Evolutionary conservation across 768 basidiomycete genomes (phyloP), one percentile per base, ranked within the genome.

Genomic region (Mycena rebaudengoi): DNA sequence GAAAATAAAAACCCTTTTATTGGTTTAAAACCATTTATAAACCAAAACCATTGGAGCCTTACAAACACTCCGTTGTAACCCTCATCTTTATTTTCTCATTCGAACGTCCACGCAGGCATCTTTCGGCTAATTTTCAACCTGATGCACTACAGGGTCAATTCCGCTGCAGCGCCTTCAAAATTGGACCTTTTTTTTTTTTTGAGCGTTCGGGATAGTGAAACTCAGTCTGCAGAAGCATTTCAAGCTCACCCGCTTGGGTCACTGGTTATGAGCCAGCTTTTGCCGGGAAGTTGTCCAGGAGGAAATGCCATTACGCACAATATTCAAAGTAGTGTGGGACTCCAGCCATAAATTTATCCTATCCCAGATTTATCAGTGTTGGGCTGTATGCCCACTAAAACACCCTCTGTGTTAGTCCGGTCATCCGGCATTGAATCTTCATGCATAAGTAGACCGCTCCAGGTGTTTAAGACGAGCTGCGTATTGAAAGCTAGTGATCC

Each of bases 321-420:
- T 48, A 14, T 48, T 30, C 10, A n/a, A 48, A 48, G 18, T 23
- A 48, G 46, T 48, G 46, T 48, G 46, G 46, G 46, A 48, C 46
- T 48, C 46, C 28, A 29, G 32, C 46, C 28, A 26, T 26, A 48
- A 48, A 48, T n/a, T n/a, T n/a, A 48, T 18, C 23, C 16, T 48
- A 48, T 48, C 46, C 46, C 28, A 30, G 6, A 5, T 30, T 16
- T 48, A 16, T 48, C 28, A 18, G 12, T 48, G 28, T 29, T 48
- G 26, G 46, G 46, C n/a, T 29, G 25, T n/a, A 48, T 48, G 32
- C 46, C 46, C 46, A 48, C 46, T 48, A 48, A 48, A 48, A 48
- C 46, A 13, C 46, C 46, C 46, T 48, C 46, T n/a, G n/a, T n/a
- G 32, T 48, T 8, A 18, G 46, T 48, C 46, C 46, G 32, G 28